A percentile compares a stretch with the other conserved stretches of the same genome.
These are phyloP conservation scores for Sodiomyces alkalinus DNA, from an alignment of 2,329 filamentous ascomycete genomes.

Conservation along the genomic window DNA sequence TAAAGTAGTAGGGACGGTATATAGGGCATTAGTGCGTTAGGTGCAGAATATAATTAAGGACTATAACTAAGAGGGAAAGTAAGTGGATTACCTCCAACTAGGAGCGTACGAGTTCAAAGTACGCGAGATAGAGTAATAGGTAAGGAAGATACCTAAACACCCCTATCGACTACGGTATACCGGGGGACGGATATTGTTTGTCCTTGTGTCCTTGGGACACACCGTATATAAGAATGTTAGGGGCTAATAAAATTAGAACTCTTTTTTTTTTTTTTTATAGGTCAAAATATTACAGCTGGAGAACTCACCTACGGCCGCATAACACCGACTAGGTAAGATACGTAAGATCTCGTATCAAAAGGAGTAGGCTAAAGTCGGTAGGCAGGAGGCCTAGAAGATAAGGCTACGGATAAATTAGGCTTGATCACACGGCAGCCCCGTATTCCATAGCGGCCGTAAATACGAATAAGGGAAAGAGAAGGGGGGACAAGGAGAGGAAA, in stretches of 20 bases:
- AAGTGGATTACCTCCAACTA: conserved; percentile 75
- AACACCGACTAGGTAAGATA: conserved; percentile 87
- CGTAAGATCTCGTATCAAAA: conserved; percentile 91
- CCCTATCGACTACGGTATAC: too few species aligned
- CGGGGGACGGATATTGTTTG: too few species aligned
- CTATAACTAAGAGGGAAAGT: conserved; percentile 62
- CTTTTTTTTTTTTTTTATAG: conserved; percentile 30
- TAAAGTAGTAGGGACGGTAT: conserved; percentile 84
- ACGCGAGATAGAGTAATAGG: conserved; percentile 98
- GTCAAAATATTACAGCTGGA: conserved; percentile 95
- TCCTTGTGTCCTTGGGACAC: neutral
- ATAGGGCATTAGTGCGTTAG: conserved; percentile 74
- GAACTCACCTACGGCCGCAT: conserved; percentile 65
- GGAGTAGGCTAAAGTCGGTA: conserved; percentile 28
- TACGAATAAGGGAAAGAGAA: neutral
- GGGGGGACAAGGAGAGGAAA: too few species aligned
- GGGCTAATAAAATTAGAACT: conserved; percentile 8
- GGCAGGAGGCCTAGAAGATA: too few species aligned
- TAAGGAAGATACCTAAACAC: conserved; percentile 34
- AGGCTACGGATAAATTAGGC: too few species aligned
- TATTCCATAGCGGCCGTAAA: too few species aligned
- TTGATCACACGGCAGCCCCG: too few species aligned
- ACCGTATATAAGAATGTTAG: too few species aligned
- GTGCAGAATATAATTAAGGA: conserved; percentile 91
- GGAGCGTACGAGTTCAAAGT: conserved; percentile 97